These are phyloP conservation scores for Talaromyces albobiverticillius DNA, from an alignment of 2,329 filamentous ascomycete species.

Conservation along the genomic window DNA sequence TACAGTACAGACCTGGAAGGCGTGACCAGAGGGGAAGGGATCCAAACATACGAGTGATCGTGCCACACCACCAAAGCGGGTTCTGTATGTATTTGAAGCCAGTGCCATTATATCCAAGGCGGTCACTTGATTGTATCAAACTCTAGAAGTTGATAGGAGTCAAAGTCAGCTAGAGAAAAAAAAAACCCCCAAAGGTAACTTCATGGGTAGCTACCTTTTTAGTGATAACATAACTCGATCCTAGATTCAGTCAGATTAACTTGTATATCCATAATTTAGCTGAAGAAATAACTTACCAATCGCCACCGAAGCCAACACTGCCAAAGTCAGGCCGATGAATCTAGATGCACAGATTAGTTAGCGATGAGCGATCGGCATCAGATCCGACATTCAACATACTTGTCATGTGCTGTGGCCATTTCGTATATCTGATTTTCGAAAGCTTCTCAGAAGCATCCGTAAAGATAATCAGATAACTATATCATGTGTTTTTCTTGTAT, in stretches of 20 bases:
- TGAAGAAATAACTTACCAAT: constrained; percentile 9
- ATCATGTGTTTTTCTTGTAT: background rate
- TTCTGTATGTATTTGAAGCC: constrained; percentile 13
- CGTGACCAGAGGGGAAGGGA: background rate
- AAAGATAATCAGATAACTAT: background rate
- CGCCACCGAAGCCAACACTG: constrained; percentile 12
- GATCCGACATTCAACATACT: constrained; percentile 4
- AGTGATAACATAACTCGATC: constrained; percentile 15
- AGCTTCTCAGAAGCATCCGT: too few species aligned
- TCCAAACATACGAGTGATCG: constrained; percentile 10
- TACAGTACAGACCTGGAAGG: background rate
- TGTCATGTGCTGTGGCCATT: constrained; percentile 13
- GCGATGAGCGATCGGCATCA: too few species aligned
- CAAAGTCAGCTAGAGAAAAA: background rate
- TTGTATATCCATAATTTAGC: background rate
- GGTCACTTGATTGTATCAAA: constrained; percentile 12
- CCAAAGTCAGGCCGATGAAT: constrained; percentile 14
- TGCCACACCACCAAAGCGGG: constrained; percentile 15
- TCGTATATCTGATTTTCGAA: background rate
- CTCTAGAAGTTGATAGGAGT: background rate
- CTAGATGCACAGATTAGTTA: background rate
- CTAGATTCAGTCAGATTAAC: background rate
- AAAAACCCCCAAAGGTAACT: too few species aligned
- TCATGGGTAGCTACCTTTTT: constrained; percentile 1
- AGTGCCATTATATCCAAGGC: constrained; percentile 10